Evolutionary conservation across 2,329 filamentous ascomycete species (phyloP), one percentile per base, ranked within the genome.

Genomic region (Talaromyces sp.): DNA sequence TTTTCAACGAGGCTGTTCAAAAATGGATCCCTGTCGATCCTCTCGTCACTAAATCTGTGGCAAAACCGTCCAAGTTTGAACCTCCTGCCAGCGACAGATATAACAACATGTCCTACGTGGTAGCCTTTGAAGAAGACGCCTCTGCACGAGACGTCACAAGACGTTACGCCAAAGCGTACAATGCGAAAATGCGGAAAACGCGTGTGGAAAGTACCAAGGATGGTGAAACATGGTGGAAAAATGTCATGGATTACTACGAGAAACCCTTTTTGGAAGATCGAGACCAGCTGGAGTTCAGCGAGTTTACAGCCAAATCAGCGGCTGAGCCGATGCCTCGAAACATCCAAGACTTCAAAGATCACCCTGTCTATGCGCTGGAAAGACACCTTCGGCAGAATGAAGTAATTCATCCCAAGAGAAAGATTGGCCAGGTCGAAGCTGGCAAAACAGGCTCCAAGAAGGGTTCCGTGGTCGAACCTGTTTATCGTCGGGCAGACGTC

Each of bases 11-110:
- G 60, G 89, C 90, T 0, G 86, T 92, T 66, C 91, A 97, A 72
- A 96, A 92, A 79, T 99, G 95, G 95, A 85, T 96, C 61, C 84
- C 92, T 0, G 86, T 95, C 40, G 95, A 99, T 72, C 87, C 93
- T 0, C 76, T 97, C 0, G 92, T 95, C 1, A 96, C 93, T 0
- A 83, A 85, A 61, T 89, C 87, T 67, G 86, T 96, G 61, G 91
- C 88, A 72, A 92, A 90, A 64, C 86, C 91, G 0, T 83, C 82
- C 33, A 87, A 84, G 54, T 81, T 99, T 31, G 95, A 99, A 71
- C 95, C 95, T 0, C 91, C 95, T 0, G 84, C 89, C 1, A 88
- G 84, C 3, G 92, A 96, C 73, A 80, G 82, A 6, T 83, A 88
- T 62, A 98, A 96, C 68, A 84, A 80, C 61, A 84, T 99, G 77